Percentiles rank a stretch among this genome's conserved stretches.
These are phyloP conservation scores for Cyclocybe cylindracea DNA, from an alignment of 768 basidiomycete genomes.

Conservation along the genomic window DNA sequence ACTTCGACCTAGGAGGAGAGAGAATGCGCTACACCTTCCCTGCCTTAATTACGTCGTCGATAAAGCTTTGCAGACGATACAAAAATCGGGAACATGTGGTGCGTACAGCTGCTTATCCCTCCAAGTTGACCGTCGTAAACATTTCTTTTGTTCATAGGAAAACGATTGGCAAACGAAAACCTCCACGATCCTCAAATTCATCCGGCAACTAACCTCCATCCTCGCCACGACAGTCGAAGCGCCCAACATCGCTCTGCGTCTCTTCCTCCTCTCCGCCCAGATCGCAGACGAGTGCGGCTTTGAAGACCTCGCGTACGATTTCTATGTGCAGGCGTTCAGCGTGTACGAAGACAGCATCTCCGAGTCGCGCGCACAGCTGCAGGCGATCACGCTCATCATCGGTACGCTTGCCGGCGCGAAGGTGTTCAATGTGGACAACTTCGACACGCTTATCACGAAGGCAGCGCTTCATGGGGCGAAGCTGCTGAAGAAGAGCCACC, in stretches of 20 bases:
- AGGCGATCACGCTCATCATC: conserved; percentile 96
- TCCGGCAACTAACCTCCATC: conserved; percentile 90
- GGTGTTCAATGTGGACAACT: conserved; percentile 94
- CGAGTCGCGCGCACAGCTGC: conserved; percentile 92
- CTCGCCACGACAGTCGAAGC: conserved; percentile 93
- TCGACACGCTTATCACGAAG: conserved; percentile 97
- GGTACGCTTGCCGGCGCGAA: conserved; percentile 84
- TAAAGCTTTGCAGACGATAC: conserved; percentile 91
- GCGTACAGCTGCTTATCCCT: conserved; percentile 16
- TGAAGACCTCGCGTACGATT: conserved; percentile 95
- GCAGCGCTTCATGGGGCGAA: conserved; percentile 98
- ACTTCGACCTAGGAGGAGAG: conserved; percentile 91
- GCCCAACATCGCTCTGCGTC: conserved; percentile 86
- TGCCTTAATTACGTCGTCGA: conserved; percentile 89
- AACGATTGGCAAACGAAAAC: conserved; percentile 85
- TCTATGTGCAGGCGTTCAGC: conserved; percentile 96
- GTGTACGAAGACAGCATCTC: conserved; percentile 98
- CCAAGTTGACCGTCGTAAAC: neutral
- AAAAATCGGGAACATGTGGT: conserved; percentile 79
- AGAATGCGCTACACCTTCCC: conserved; percentile 97
- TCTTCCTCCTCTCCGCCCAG: conserved; percentile 95
- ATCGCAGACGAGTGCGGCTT: conserved; percentile 94
- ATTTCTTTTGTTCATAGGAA: conserved; percentile 51
- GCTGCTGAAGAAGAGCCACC: conserved; percentile 96
- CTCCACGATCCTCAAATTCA: conserved; percentile 89